Base-by-base conservation (phyloP, 345 rosid species). In the Sisymbrium altissimum region DNA sequence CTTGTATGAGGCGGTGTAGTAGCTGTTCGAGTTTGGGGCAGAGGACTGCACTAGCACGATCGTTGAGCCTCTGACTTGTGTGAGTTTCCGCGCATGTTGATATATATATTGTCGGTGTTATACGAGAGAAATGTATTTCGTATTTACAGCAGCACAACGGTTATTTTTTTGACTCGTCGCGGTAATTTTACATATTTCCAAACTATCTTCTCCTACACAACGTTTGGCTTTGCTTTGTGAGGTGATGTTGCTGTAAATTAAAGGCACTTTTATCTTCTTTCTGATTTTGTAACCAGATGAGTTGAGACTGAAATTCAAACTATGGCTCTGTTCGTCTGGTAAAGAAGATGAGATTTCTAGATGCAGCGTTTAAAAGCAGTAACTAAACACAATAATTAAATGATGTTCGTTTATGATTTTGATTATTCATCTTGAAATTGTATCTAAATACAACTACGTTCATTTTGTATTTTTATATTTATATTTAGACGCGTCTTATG, bases 61-160 rank as follows among this genome's bases (percentile, higher is more conserved):
- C 72, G 9, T 55, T 62, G 30, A 78, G 78, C 17, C 62, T 61
- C 17, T 80, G 73, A 79, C 48, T 33, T 36, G 35, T n/a, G 79
- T 36, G 44, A 7, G 35, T 12, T 43, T 27, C 36, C 55, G 41
- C 30, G 48, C 59, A 55, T 46, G n/a, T 40, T 45, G 66, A 60
- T 56, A 12, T 49, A 12, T 49, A 3, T 10, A 2, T 66, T 49
- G 54, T 33, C 29, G 43, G 19, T 56, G 3, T 2, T 27, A 27
- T 27, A 27, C 29, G 29, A 27, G 29, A 0, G 4, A 48, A 18
- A 12, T 48, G 53, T 48, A 4, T 4, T 48, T 46, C 12, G 27
- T 48, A 18, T 18, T 48, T 48, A 49, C 55, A 21, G 5, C 32
- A 11, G 32, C 30, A 50, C 56, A 8, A 50, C 32, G 30, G 56